Evolutionary conservation across 2,329 filamentous ascomycete species (phyloP), one percentile per base, ranked within the genome.

Genomic region (Clarireedia paspali): DNA sequence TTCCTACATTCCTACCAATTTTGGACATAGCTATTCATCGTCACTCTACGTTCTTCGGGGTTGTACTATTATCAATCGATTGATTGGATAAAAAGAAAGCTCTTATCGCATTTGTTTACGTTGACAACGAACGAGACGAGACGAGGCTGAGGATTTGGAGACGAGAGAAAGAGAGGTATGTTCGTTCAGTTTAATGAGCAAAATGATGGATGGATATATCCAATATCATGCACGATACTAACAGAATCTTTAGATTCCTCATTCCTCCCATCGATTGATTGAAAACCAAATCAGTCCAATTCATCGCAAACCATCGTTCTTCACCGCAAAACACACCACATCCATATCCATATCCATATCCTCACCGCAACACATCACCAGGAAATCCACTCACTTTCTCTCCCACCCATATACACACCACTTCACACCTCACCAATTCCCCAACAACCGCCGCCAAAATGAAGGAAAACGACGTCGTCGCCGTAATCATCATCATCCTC

Each of bases 391-490:
- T 3, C 20, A 20, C 20, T 20, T 20, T 20, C 20, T 20, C 20
- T 20, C 20, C 20, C 20, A 20, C 20, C 20, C 20, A 20, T 20
- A 20, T 20, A 20, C 20, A 20, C 20, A 2, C 20, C 20, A 20
- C 20, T 20, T 20, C 20, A 20, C 20, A 20, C 20, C 20, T 20
- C 26, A 36, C 26, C 30, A 2, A 24, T 6, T 30, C 44, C 12
- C 20, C 48, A 44, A 55, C 47, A 30, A 6, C 24, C 24, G 24
- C 69, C 66, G 68, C 70, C 68, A 74, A 62, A 63, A 84, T 80
- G 77, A 80, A 85, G 70, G 72, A 78, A 73, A 86, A 86, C 78
- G 78, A 85, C 71, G 79, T 81, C 66, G 85, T 86, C 70, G 83
- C 83, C 64, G 75, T 86, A 70, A 85, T 86, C 68, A 79, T 86